A percentile compares a stretch with the other conserved stretches of the same genome.
These are phyloP conservation scores for Paecilomyces niveus DNA, from an alignment of 2,329 filamentous ascomycete genomes.

Conservation along the genomic window DNA sequence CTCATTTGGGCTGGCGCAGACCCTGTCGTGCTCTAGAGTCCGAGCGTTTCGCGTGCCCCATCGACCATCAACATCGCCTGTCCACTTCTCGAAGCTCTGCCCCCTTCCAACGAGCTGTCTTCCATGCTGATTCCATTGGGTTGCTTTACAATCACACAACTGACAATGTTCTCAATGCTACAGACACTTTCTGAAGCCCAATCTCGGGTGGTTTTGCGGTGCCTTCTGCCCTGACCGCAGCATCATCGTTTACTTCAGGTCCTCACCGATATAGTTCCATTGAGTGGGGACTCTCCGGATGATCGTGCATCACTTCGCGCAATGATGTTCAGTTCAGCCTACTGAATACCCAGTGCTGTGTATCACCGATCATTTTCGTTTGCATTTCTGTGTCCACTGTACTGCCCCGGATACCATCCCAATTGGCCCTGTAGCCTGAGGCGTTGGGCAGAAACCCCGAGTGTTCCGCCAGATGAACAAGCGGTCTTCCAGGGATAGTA, in stretches of 20 bases:
- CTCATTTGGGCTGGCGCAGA: not conserved
- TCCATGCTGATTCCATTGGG: not conserved
- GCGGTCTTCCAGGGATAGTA: not conserved
- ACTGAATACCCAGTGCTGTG: conserved; percentile 1
- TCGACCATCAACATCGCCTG: not conserved
- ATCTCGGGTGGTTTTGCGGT: not conserved
- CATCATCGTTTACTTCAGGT: not conserved
- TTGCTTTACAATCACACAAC: not conserved
- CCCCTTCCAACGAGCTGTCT: not conserved
- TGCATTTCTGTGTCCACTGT: conserved; percentile 3
- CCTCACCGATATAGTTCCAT: not conserved
- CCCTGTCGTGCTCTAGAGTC: conserved; percentile 1
- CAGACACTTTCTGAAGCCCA: not conserved
- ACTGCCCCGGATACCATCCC: conserved; percentile 2
- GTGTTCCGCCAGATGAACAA: not conserved
- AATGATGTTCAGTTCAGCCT: conserved; percentile 2
- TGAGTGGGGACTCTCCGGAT: not conserved
- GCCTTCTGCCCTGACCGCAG: not conserved
- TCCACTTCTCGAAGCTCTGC: not conserved
- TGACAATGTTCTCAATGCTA: not conserved
- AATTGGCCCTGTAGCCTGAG: conserved; percentile 1
- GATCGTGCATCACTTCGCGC: conserved; percentile 10
- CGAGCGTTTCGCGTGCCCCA: not conserved
- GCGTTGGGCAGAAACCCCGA: conserved; percentile 8
- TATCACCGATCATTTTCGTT: conserved; percentile 6